Evolutionary conservation across 1,139 yeast genomes (phyloP), one percentile per base, ranked within the genome.

Genomic region (Petasospora rhodanensis): DNA sequence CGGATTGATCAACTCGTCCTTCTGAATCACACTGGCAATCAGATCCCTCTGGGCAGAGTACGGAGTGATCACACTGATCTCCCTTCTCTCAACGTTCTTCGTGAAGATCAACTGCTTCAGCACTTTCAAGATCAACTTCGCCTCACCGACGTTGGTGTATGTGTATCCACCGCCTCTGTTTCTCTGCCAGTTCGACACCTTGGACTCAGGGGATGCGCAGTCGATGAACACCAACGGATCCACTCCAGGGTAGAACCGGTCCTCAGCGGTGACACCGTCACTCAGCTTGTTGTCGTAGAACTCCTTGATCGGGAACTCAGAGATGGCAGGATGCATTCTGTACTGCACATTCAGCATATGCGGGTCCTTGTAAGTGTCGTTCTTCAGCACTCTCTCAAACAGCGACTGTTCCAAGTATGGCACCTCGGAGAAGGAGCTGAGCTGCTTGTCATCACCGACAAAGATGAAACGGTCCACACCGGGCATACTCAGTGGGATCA

Each of bases 341-440:
- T 79, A 79, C 51, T 79, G 87, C 1, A 78, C 74, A 47, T 79
- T 77, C 54, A 79, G 67, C 85, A 79, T 76, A 44, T 73, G 77
- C 4, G 82, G 80, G 11, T 66, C 64, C 27, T 62, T 60, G 47
- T 76, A 77, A 1, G 80, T 64, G 2, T 76, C 79, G 53, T 76
- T 76, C 24, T 64, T 54, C 28, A 76, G 52, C 0, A 76, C 71
- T 49, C 82, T 64, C 57, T 76, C 83, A 49, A 76, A 76, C 35
- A 76, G 54, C 2, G 81, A 75, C 46, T 73, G 58, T 19, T 78
- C 74, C 42, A 76, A 60, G 43, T 68, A 74, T 35, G 77, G 80
- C 19, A 79, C 73, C 49, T 76, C 76, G 4, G 84, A 74, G 52
- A 79, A 79, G 43, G 83, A 75, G 37, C 70, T 61, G 52, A 73